Conservation (phyloP, 2,329 filamentous ascomycete genomes). For the Pseudogymnoascus destructans region DNA sequence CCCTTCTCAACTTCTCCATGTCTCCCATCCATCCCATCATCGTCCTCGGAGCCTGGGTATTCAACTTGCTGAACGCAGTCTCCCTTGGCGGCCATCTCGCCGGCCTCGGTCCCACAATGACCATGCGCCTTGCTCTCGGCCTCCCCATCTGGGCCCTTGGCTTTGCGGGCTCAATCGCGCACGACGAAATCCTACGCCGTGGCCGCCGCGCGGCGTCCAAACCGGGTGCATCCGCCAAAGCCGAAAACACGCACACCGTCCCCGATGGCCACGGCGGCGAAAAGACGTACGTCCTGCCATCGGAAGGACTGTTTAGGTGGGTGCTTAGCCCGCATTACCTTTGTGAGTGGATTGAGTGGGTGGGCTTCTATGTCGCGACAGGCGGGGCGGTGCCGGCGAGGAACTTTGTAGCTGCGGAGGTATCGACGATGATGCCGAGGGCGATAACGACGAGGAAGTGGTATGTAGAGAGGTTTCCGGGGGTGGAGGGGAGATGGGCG, state of each 20-base stretch:
- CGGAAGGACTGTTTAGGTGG: constrained; percentile 68
- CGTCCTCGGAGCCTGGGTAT: constrained; percentile 48
- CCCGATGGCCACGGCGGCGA: constrained; percentile 39
- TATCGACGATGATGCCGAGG: constrained; percentile 80
- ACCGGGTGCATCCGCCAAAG: constrained; percentile 22
- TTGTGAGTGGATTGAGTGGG: constrained; percentile 96
- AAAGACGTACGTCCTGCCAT: constrained; percentile 79
- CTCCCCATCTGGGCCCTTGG: constrained; percentile 64
- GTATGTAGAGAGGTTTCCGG: constrained; percentile 82
- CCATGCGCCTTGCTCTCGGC: constrained; percentile 42
- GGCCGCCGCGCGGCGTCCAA: constrained; percentile 60
- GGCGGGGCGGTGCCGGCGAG: constrained; percentile 58
- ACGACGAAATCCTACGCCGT: constrained; percentile 81
- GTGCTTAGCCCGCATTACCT: constrained; percentile 88
- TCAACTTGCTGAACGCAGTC: constrained; percentile 71
- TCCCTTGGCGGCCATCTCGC: constrained; percentile 70
- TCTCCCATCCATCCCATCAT: constrained; percentile 69
- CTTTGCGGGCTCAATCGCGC: constrained; percentile 68
- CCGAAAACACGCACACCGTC: constrained; percentile 32
- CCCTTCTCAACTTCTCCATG: constrained; percentile 80
- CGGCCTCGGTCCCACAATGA: constrained; percentile 56
- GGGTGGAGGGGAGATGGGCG: constrained; percentile 61
- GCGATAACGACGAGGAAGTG: constrained; percentile 69
- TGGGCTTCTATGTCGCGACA: constrained; percentile 70
- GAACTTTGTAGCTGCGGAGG: constrained; percentile 73